Evolutionary conservation across 257 asterid species (phyloP).

Genomic region (Haberlea rhodopensis): DNA sequence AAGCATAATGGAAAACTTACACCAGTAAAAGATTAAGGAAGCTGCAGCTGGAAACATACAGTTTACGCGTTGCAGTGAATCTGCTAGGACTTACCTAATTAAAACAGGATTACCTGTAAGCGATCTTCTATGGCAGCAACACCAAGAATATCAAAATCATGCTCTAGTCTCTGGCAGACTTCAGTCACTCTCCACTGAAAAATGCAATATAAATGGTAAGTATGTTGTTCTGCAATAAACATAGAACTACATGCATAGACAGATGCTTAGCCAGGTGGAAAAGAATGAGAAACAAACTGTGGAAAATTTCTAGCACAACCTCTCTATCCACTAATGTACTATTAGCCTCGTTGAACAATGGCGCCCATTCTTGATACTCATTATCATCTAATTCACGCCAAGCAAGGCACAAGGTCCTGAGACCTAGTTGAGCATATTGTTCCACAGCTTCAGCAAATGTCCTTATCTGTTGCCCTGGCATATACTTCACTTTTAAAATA

Average conservation of each 20-base stretch:
- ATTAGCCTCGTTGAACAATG: constrained; percentile 90
- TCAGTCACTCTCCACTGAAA: constrained; percentile 96
- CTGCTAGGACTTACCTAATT: constrained; percentile 23
- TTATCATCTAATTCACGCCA: constrained; percentile 82
- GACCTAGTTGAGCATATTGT: constrained; percentile 89
- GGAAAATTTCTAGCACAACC: constrained; percentile 38
- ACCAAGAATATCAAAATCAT: constrained; percentile 81
- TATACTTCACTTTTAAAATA: constrained; percentile 33
- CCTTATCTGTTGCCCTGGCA: constrained; percentile 81
- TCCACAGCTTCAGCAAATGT: constrained; percentile 85
- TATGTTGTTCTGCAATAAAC: constrained; percentile 8
- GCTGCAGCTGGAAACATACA: constrained; percentile 10
- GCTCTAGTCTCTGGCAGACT: constrained; percentile 94
- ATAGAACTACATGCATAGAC: constrained; percentile 14
- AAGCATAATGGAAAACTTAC: constrained; percentile 23
- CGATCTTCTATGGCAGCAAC: constrained; percentile 99
- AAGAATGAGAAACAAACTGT: constrained; percentile 18
- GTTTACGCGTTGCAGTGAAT: constrained; percentile 12
- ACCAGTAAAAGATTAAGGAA: constrained; percentile 22
- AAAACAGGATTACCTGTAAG: constrained; percentile 64
- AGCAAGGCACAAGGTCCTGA: constrained; percentile 94
- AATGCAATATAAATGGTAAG: constrained; percentile 17
- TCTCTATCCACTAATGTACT: constrained; percentile 92
- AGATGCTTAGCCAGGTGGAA: constrained; percentile 22
- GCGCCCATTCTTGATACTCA: constrained; percentile 91